Evolutionary conservation across 2,329 filamentous ascomycete species (phyloP).

Genomic region (Venturia aucupariae): DNA sequence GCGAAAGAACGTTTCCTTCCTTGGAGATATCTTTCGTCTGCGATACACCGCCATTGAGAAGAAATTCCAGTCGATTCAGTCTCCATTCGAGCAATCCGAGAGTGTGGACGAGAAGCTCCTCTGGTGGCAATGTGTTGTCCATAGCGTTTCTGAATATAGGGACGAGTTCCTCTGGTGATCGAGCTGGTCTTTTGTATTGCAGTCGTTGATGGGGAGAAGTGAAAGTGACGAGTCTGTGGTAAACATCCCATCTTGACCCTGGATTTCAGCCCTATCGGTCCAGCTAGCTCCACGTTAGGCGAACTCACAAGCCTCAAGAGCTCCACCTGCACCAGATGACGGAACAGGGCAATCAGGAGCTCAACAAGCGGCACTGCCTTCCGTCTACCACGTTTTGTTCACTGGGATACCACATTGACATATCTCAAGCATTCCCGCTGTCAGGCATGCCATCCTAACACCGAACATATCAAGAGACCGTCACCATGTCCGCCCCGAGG

Average conservation of each 20-base stretch:
- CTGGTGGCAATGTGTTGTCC: conserved; percentile 11
- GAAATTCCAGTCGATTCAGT: conserved; percentile 34
- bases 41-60: conserved; percentile 29
- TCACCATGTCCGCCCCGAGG: not conserved
- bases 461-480: not conserved
- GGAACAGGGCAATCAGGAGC: no score
- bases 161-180: no score
- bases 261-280: not conserved
- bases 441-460: conserved; percentile 3
- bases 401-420: not conserved
- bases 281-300: not conserved
- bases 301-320: not conserved
- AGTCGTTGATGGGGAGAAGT: not conserved
- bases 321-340: not conserved
- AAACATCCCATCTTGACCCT: not conserved
- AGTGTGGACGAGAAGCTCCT: conserved; percentile 32
- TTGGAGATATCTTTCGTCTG: conserved; percentile 19
- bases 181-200: not conserved
- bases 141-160: no score
- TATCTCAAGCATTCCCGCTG: not conserved
- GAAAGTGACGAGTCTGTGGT: not conserved
- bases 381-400: not conserved
- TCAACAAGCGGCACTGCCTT: not conserved
- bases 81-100: conserved; percentile 36
- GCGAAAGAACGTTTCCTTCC: conserved; percentile 24